Evolutionary conservation across 1,284 basidiomycete species (phyloP).

Genomic region (Volvariella volvacea): DNA sequence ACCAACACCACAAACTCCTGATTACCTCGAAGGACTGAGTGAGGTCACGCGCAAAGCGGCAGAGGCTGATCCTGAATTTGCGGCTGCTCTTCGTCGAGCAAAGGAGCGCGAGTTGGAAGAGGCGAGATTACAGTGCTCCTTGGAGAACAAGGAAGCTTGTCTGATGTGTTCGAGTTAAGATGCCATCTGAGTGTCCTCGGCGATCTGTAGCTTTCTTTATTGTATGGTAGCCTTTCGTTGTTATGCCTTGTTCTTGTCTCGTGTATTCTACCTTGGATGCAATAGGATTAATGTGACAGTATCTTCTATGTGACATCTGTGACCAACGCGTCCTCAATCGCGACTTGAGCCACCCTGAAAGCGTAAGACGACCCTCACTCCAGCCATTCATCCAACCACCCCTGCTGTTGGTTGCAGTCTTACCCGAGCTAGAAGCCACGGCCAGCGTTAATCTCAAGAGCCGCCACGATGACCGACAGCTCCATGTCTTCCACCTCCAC

Average conservation of each 20-base stretch:
- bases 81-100: slow-evolving; percentile 71
- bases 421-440: too few relatives aligned
- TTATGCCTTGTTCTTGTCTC: too few relatives aligned
- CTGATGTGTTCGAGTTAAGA: slow-evolving; percentile 77
- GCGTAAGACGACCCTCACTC: too few relatives aligned
- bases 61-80: slow-evolving; percentile 72
- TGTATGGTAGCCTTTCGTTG: too few relatives aligned
- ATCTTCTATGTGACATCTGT: too few relatives aligned
- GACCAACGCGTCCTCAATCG: too few relatives aligned
- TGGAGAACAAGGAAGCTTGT: slow-evolving; percentile 88
- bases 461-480: slow-evolving; percentile 21
- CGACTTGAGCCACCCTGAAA: too few relatives aligned
- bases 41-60: slow-evolving; percentile 47
- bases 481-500: slow-evolving; percentile 17
- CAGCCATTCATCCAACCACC: neutral
- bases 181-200: too few relatives aligned
- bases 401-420: too few relatives aligned
- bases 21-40: slow-evolving; percentile 22
- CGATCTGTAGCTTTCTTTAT: too few relatives aligned
- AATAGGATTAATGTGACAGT: too few relatives aligned
- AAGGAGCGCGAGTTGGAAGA: slow-evolving; percentile 75
- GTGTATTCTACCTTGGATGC: too few relatives aligned
- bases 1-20: slow-evolving; percentile 13
- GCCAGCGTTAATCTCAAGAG: neutral
- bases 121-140: slow-evolving; percentile 73